Evolutionary conservation across 2,329 filamentous ascomycete species (phyloP).

Genomic region (Coniella vitis): DNA sequence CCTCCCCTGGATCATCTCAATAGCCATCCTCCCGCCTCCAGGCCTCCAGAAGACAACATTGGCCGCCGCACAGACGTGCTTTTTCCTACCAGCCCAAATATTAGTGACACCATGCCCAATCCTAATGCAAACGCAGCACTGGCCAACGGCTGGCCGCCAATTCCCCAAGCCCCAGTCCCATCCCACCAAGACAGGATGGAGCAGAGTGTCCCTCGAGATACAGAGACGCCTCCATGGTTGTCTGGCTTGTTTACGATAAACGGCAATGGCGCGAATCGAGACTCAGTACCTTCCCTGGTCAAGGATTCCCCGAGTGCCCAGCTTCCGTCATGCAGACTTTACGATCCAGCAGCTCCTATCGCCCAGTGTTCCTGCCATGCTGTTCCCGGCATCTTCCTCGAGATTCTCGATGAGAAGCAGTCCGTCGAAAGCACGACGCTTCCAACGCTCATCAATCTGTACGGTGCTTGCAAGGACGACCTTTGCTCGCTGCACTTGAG

Average conservation of each 20-base stretch:
- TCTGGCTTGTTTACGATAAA: neutral
- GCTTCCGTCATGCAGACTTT: constrained; percentile 4
- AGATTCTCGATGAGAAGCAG: constrained; percentile 5
- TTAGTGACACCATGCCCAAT: constrained; percentile 13
- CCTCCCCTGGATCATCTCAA: neutral
- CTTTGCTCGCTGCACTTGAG: constrained; percentile 10
- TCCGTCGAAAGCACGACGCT: neutral
- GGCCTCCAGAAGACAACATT: constrained; percentile 12
- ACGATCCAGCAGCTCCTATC: constrained; percentile 13
- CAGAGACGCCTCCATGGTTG: neutral
- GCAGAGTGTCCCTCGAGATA: neutral
- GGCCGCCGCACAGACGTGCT: constrained; percentile 11
- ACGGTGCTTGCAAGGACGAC: constrained; percentile 9
- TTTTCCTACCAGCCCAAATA: constrained; percentile 7
- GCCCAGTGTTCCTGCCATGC: constrained; percentile 5
- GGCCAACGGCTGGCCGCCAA: neutral
- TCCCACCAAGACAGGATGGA: neutral
- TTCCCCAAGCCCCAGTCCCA: neutral
- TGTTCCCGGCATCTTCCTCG: constrained; percentile 8
- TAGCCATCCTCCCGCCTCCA: constrained; percentile 7
- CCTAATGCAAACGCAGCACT: constrained; percentile 4
- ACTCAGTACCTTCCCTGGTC: neutral
- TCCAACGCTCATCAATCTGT: constrained; percentile 6
- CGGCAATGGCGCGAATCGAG: neutral
- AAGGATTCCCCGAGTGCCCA: neutral